A percentile compares a stretch with the other conserved stretches of the same genome.
These are phyloP conservation scores for Sicyos baderoa DNA, from an alignment of 306 rosid species.

Conservation along the genomic window DNA sequence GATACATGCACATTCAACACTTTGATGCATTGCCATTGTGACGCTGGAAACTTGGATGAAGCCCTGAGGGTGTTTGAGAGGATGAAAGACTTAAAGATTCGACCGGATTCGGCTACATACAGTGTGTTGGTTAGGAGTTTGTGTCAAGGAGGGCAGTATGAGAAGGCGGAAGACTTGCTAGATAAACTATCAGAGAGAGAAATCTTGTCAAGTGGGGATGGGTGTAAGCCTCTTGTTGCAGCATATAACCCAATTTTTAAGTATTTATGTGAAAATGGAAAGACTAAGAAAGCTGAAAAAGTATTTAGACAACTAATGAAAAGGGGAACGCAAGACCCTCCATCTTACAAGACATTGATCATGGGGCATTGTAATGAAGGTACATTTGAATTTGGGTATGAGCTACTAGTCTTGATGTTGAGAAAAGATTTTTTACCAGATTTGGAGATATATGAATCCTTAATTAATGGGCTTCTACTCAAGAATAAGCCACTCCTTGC, in stretches of 20 bases:
- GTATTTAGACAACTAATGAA: conserved; percentile 73
- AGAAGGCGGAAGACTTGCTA: conserved; percentile 54
- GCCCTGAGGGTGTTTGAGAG: conserved; percentile 51
- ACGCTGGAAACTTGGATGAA: conserved; percentile 51
- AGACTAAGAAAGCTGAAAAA: conserved; percentile 58
- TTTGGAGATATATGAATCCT: conserved; percentile 42
- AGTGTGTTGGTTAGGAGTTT: conserved; percentile 55
- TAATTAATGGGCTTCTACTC: conserved; percentile 57
- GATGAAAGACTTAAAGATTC: conserved; percentile 47
- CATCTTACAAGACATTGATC: conserved; percentile 52
- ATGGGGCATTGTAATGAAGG: conserved; percentile 85
- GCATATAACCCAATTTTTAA: conserved; percentile 57
- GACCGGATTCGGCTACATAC: conserved; percentile 69
- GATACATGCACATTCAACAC: conserved; percentile 76
- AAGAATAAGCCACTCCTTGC: conserved; percentile 66
- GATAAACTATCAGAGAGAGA: conserved; percentile 53
- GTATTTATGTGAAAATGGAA: conserved; percentile 59
- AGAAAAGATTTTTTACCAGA: conserved; percentile 69
- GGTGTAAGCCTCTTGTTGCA: conserved; percentile 74
- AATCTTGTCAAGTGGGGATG: conserved; percentile 38
- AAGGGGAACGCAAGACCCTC: conserved; percentile 79
- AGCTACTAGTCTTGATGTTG: conserved; percentile 58
- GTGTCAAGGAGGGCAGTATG: conserved; percentile 47
- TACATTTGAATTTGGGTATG: conserved; percentile 48
- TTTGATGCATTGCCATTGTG: conserved; percentile 51